A percentile compares a stretch with the other conserved stretches of the same genome.
Conservation (phyloP, 768 basidiomycete genomes). For the Boletus tylopilopsis region DNA sequence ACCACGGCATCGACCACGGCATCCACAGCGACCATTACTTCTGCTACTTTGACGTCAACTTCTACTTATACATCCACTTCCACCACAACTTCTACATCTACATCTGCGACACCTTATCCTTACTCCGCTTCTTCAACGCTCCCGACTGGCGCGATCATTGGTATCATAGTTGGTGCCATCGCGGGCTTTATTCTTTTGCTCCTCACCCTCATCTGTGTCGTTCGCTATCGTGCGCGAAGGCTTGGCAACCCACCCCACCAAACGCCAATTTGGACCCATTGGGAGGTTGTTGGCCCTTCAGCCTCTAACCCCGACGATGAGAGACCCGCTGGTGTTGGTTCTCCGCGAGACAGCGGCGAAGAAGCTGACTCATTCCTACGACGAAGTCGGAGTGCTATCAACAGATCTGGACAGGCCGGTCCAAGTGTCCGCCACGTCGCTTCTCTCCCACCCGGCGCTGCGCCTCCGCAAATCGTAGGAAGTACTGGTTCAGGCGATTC, state of each 20-base stretch:
- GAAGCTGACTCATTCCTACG: slow-evolving; percentile 65
- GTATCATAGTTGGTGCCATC: slow-evolving; percentile 45
- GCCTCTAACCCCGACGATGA: slow-evolving; percentile 25
- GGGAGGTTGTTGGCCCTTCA: slow-evolving; percentile 37
- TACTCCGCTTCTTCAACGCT: slow-evolving; percentile 28
- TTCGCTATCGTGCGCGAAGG: slow-evolving; percentile 28
- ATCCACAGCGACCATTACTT: too few species aligned
- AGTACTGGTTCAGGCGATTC: slow-evolving; percentile 37
- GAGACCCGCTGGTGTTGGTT: slow-evolving; percentile 56
- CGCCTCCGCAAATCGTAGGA: slow-evolving; percentile 35
- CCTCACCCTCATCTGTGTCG: slow-evolving; percentile 36
- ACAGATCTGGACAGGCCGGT: slow-evolving; percentile 12
- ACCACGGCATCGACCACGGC: too few species aligned
- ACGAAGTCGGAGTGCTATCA: slow-evolving; percentile 25
- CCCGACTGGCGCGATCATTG: slow-evolving; percentile 30
- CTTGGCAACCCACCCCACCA: slow-evolving; percentile 15
- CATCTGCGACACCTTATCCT: slow-evolving; percentile 24
- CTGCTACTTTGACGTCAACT: slow-evolving; percentile 29
- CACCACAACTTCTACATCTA: slow-evolving; percentile 24
- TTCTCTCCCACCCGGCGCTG: slow-evolving; percentile 31
- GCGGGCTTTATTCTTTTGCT: slow-evolving; percentile 58
- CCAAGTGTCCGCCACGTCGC: slow-evolving; percentile 19
- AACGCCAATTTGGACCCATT: slow-evolving; percentile 42
- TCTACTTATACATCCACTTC: slow-evolving; percentile 27
- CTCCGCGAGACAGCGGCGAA: slow-evolving; percentile 66